Evolutionary conservation across 2,329 filamentous ascomycete genomes (phyloP).

Genomic region (Sclerotinia trifoliorum): DNA sequence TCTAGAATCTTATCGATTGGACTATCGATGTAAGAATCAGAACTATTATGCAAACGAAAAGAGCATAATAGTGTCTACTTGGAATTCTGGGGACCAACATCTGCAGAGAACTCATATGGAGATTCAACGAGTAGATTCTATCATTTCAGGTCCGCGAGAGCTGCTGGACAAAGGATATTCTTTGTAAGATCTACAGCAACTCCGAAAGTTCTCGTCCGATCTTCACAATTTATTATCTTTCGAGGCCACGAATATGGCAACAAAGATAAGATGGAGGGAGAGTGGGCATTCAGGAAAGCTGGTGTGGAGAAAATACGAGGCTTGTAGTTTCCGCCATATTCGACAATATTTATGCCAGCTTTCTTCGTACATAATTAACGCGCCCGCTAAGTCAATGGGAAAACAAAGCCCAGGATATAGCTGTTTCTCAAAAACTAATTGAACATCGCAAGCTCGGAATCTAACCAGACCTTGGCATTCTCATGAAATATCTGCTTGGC

Average conservation of each 20-base stretch:
- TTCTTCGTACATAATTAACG: too few relatives aligned
- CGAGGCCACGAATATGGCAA: too few relatives aligned
- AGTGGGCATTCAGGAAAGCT: not conserved
- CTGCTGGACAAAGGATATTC: not conserved
- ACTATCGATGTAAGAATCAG: not conserved
- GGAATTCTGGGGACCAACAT: not conserved
- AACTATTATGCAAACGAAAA: not conserved
- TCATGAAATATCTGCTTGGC: not conserved
- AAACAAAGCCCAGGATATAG: not conserved
- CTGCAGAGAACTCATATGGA: not conserved
- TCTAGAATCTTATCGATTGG: not conserved
- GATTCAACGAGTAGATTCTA: not conserved
- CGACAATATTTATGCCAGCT: too few relatives aligned
- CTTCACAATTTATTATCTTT: not conserved
- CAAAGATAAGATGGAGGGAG: not conserved
- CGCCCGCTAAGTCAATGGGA: not conserved
- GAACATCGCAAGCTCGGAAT: not conserved
- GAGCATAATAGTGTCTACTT: not conserved
- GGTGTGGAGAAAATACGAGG: not conserved
- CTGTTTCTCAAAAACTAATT: not conserved
- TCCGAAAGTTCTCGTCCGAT: too few relatives aligned
- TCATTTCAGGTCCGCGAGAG: too few relatives aligned
- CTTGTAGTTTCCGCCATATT: not conserved
- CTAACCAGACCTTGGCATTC: not conserved
- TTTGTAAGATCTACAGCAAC: not conserved